Percentiles rank a stretch among this genome's conserved stretches.
Evolutionary conservation across 495 filamentous ascomycete species (phyloP).

Genomic region (Copromyces sp.): DNA sequence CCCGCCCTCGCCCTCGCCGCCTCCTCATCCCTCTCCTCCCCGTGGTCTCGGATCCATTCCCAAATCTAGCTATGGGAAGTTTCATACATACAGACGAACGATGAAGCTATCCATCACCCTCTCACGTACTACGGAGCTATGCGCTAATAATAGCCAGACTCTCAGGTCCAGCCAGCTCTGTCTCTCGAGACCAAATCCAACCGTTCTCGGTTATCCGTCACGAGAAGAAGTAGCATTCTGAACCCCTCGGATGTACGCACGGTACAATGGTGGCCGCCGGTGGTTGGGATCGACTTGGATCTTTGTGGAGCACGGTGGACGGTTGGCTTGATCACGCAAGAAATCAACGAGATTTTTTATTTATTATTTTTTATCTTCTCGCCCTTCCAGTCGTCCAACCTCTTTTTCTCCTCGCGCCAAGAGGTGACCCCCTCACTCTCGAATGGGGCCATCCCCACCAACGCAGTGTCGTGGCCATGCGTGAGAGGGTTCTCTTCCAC

Average conservation of each 20-base stretch:
- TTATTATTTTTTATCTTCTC: neutral
- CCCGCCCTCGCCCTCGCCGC: neutral
- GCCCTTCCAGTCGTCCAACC: neutral
- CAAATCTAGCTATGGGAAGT: neutral
- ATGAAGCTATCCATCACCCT: neutral
- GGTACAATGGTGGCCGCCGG: neutral
- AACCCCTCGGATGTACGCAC: neutral
- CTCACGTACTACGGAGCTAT: neutral
- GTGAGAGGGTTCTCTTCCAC: neutral
- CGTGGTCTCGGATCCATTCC: neutral
- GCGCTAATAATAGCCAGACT: neutral
- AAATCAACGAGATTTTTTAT: neutral
- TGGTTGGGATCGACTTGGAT: neutral
- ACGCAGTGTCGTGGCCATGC: constrained; percentile 1
- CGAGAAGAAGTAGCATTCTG: neutral
- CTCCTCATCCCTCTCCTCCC: neutral
- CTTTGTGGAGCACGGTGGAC: neutral
- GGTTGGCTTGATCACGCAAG: neutral
- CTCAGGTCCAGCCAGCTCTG: neutral
- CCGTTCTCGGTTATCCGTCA: neutral
- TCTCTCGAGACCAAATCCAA: neutral
- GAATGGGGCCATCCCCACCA: neutral
- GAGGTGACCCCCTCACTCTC: neutral
- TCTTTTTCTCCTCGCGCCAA: constrained; percentile 1
- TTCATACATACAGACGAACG: neutral